phyloP scores from a whole-genome alignment of 1,139 yeast genomes.

The Pichia sp. region DNA sequence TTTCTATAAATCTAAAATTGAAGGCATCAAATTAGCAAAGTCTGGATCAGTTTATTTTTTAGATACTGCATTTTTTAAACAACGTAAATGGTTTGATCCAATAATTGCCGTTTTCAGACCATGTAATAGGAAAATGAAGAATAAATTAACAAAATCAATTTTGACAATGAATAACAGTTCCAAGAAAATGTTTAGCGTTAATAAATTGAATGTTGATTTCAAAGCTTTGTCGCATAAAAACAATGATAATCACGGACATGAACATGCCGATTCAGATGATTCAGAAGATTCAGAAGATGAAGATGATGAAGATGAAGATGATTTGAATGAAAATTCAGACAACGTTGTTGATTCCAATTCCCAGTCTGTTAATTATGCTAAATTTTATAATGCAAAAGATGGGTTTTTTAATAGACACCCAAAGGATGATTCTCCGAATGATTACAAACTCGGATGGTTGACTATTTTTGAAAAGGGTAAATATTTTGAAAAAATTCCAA shows the following conservation, averaged over 20 bases:
- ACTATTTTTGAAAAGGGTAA: conserved; percentile 46
- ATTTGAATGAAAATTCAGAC: conserved; percentile 19
- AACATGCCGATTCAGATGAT: conserved; percentile 10
- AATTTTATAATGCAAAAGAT: conserved; percentile 48
- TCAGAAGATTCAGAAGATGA: conserved; percentile 11
- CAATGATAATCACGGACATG: neutral
- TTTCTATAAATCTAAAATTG: conserved; percentile 22
- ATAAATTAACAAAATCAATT: conserved; percentile 35
- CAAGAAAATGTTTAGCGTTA: conserved; percentile 10
- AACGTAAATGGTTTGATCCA: conserved; percentile 30
- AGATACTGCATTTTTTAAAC: conserved; percentile 14
- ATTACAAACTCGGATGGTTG: conserved; percentile 56
- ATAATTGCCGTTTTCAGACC: conserved; percentile 48
- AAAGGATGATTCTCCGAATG: conserved; percentile 54
- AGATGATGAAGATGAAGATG: conserved; percentile 29
- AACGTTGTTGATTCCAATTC: conserved; percentile 5
- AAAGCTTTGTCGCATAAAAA: conserved; percentile 5
- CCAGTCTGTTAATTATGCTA: conserved; percentile 1
- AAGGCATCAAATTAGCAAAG: conserved; percentile 28
- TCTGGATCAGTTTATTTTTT: conserved; percentile 33
- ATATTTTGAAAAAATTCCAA: conserved; percentile 18
- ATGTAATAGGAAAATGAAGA: conserved; percentile 40
- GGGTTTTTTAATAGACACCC: conserved; percentile 45
- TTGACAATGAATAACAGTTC: conserved; percentile 20
- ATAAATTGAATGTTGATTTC: conserved; percentile 12